Evolutionary conservation across 306 rosid genomes (phyloP).

Genomic region (Inga laurina): DNA sequence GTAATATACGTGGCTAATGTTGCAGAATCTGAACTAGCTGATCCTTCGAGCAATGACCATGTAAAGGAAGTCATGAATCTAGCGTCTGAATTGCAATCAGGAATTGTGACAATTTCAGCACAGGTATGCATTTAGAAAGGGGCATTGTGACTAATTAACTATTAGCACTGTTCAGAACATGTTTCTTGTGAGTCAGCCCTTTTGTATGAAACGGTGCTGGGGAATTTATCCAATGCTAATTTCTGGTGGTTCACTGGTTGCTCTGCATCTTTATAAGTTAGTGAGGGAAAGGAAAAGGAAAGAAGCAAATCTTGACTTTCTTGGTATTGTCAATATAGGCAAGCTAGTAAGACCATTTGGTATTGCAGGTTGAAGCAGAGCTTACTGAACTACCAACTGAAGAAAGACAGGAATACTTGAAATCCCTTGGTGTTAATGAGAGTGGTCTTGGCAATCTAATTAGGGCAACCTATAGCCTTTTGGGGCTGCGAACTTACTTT

Average conservation of each 20-base stretch:
- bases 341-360: constrained; percentile 29
- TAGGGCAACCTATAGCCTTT: constrained; percentile 75
- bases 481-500: constrained; percentile 91
- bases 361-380: constrained; percentile 92
- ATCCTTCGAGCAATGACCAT: constrained; percentile 61
- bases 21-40: constrained; percentile 87
- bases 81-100: constrained; percentile 77
- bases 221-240: background rate
- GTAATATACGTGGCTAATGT: constrained; percentile 88
- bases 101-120: constrained; percentile 89
- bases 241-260: constrained; percentile 21
- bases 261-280: constrained; percentile 20
- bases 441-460: constrained; percentile 97
- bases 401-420: constrained; percentile 86
- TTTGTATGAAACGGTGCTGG: constrained; percentile 1
- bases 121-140: constrained; percentile 56
- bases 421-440: constrained; percentile 89
- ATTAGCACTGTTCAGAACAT: background rate
- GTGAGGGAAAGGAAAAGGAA: background rate
- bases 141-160: background rate
- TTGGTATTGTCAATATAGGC: constrained; percentile 17
- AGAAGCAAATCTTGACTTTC: background rate
- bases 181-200: background rate
- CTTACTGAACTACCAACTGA: constrained; percentile 82
- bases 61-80: constrained; percentile 69